Base-by-base conservation (phyloP, 1,284 basidiomycete species). In the Moniliella sp. region DNA sequence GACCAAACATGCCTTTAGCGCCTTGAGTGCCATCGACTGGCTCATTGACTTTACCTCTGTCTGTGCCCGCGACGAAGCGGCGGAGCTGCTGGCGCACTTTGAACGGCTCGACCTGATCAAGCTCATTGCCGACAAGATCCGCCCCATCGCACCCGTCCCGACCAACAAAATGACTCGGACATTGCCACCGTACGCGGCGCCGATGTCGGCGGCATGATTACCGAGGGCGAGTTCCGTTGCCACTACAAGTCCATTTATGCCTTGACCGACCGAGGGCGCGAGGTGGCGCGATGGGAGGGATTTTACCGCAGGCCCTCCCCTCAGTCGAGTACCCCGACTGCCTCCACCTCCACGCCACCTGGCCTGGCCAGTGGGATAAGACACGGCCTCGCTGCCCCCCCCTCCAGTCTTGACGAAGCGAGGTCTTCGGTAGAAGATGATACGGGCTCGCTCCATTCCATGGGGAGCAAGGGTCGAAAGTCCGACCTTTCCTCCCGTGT, bases 41-140 rank as follows among this genome's bases (percentile, higher is more conserved):
- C 73, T 99, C 32, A 78, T 81, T 57, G 86, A 97, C 62, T 94
- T 84, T 48, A 86, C 88, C 1, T 93, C 86, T 1, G 80, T 88
- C 27, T 82, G 86, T 30, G 84, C 83, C 15, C 68, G 81, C 33
- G 91, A 99, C 57, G 91, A 97, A 62, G 88, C 84, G 0, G 83
- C 83, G 13, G 91, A 97, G 66, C 77, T 94, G 68, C 75, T 80
- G 3, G 91, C 84, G 1, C 91, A 97, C 56, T 94, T 97, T 54
- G 84, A 93, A 28, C 75, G 88, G 27, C 91, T 88, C 51, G 81
- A 82, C 21, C 72, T 88, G 45, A 78, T 97, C 61, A 64, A 67
- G 7, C 67, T 94, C 21, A 79, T 88, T 39, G 42, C 50, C 25
- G 68, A 70, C 48, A 63, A 62, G 37, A 62, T 64, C 3, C 50